Conservation (phyloP, 306 rosid genomes). For the Hippophae tibetana region DNA sequence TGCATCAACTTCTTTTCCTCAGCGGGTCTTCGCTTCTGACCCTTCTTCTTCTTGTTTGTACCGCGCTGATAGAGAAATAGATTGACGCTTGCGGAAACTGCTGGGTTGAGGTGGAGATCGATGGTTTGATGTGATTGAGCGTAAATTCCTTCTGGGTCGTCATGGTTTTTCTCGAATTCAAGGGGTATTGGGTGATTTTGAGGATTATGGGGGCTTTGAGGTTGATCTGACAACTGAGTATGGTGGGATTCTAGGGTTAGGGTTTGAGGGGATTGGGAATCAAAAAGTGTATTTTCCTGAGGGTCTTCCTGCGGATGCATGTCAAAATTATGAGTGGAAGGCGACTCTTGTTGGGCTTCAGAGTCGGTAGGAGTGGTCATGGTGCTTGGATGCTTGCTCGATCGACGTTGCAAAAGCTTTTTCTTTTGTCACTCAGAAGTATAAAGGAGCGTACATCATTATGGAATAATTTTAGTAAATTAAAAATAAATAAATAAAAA, state of each 20-base stretch:
- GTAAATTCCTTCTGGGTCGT: conserved; percentile 11
- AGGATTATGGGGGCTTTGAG: conserved; percentile 8
- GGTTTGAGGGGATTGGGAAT: conserved; percentile 15
- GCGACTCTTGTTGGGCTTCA: not conserved
- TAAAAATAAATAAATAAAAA: too few species aligned
- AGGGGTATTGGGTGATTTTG: not conserved
- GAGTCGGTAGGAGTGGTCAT: not conserved
- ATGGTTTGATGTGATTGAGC: conserved; percentile 13
- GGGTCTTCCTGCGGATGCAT: not conserved
- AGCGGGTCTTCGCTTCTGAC: conserved; percentile 11
- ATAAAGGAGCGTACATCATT: too few species aligned
- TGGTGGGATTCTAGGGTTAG: conserved; percentile 12
- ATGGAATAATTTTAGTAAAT: too few species aligned
- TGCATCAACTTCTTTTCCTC: conserved; percentile 31
- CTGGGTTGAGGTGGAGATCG: too few species aligned
- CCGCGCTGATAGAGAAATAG: too few species aligned
- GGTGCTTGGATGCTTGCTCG: not conserved
- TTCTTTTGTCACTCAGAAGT: too few species aligned
- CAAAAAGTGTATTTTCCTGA: not conserved
- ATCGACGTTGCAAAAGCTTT: too few species aligned
- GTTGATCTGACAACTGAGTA: not conserved
- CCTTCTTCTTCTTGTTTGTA: too few species aligned
- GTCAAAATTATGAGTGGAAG: conserved; percentile 1
- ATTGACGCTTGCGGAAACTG: too few species aligned
- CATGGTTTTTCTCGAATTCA: conserved; percentile 1